phyloP scores from a whole-genome alignment of 2,329 filamentous ascomycete genomes.

The Byssoonygena ceratinophila region DNA sequence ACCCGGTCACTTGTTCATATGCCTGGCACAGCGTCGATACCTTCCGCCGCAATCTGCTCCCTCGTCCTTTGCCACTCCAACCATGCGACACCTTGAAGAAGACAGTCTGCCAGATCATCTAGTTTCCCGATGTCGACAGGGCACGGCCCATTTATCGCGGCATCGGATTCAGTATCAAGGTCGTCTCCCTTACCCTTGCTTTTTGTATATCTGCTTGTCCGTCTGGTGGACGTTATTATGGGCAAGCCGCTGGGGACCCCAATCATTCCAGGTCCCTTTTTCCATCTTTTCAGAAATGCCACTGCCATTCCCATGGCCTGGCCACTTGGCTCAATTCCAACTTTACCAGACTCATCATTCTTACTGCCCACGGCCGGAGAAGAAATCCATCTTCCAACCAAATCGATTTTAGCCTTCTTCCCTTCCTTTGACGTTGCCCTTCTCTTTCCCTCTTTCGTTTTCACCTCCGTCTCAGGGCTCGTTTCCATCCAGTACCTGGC shows the following conservation, averaged over 20 bases:
- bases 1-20: not conserved
- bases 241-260: not conserved
- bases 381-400: conserved; percentile 48
- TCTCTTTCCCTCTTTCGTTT: conserved; percentile 9
- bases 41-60: conserved; percentile 22
- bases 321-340: conserved; percentile 20
- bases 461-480: conserved; percentile 13
- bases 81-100: conserved; percentile 69
- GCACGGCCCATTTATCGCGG: conserved; percentile 12
- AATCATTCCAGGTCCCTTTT: conserved; percentile 9
- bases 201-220: conserved; percentile 12
- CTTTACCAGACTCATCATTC: conserved; percentile 23
- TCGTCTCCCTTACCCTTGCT: not conserved
- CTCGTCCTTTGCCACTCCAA: conserved; percentile 54
- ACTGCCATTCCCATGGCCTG: conserved; percentile 20
- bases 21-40: conserved; percentile 7
- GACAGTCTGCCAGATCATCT: conserved; percentile 70
- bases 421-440: conserved; percentile 23
- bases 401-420: conserved; percentile 51
- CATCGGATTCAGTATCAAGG: not conserved
- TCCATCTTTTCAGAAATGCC: conserved; percentile 27
- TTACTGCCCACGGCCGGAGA: not conserved
- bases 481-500: conserved; percentile 45
- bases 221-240: conserved; percentile 8
- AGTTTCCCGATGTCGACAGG: conserved; percentile 45